phyloP scores from a whole-genome alignment of 192 early-diverging fungal species.

The Dispira simplex region DNA sequence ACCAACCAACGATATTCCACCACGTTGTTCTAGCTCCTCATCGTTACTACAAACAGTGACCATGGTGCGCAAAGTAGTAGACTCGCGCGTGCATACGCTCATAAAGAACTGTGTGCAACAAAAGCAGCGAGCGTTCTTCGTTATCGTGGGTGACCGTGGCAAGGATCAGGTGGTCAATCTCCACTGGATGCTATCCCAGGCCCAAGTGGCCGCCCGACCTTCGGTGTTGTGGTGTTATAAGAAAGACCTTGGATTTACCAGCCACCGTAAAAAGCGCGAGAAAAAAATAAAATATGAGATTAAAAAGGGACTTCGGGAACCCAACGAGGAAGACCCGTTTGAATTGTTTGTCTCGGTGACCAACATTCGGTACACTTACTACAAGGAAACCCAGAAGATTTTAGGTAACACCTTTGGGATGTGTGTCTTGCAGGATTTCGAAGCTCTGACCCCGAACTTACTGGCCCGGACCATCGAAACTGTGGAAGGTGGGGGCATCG shows the following conservation, averaged over 20 bases:
- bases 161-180: conserved; percentile 90
- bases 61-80: conserved; percentile 79
- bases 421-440: conserved; percentile 97
- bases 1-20: no score
- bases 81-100: conserved; percentile 85
- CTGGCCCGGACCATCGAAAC: conserved; percentile 96
- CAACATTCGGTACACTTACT: conserved; percentile 96
- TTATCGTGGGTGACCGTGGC: conserved; percentile 90
- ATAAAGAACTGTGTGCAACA: conserved; percentile 85
- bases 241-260: conserved; percentile 91
- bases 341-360: conserved; percentile 94
- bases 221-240: conserved; percentile 99
- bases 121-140: conserved; percentile 88
- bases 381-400: conserved; percentile 98
- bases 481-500: conserved; percentile 92
- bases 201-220: conserved; percentile 73
- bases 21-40: no score
- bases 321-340: conserved; percentile 95
- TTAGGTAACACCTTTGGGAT: conserved; percentile 97
- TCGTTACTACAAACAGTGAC: neutral
- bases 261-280: conserved; percentile 94
- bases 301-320: conserved; percentile 75
- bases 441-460: conserved; percentile 94
- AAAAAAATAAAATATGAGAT: conserved; percentile 91
- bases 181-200: conserved; percentile 92